Conservation (phyloP, 805 yeast genomes). For the Yarrowia divulgata region DNA sequence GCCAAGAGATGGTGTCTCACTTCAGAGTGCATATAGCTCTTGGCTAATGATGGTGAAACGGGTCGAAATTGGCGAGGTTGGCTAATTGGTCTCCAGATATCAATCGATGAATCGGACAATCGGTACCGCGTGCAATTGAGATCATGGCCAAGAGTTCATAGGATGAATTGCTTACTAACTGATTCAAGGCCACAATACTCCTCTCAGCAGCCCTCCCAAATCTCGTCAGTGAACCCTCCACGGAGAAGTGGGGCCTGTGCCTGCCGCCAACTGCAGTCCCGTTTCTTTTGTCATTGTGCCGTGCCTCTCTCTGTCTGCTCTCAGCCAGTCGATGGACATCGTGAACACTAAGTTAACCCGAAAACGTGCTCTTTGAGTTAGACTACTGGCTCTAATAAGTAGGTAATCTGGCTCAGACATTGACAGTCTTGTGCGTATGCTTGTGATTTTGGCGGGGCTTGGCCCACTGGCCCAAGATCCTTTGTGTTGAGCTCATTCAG, state of each 20-base stretch:
- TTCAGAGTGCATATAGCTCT: slow-evolving; percentile 12
- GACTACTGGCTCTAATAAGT: slow-evolving; percentile 4
- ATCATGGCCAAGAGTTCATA: no score
- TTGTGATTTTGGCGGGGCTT: background rate
- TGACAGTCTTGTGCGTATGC: background rate
- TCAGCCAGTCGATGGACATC: slow-evolving; percentile 36
- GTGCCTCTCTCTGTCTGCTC: slow-evolving; percentile 11
- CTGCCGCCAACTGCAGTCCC: background rate
- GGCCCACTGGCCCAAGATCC: no score
- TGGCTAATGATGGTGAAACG: slow-evolving; percentile 1
- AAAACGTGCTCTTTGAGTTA: slow-evolving; percentile 35
- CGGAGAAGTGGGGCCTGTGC: background rate
- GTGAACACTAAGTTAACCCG: slow-evolving; percentile 27
- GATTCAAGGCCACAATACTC: no score
- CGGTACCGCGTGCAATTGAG: no score
- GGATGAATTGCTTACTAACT: no score
- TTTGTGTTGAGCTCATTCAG: no score
- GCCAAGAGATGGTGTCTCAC: slow-evolving; percentile 33
- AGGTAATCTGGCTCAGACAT: background rate
- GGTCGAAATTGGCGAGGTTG: no score
- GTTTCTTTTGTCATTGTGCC: slow-evolving; percentile 11
- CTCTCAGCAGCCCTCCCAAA: no score
- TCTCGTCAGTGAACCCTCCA: background rate
- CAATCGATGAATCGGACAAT: background rate
- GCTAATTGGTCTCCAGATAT: no score